Conservation (phyloP, 1,284 basidiomycete species). For the Tausonia pullulans region DNA sequence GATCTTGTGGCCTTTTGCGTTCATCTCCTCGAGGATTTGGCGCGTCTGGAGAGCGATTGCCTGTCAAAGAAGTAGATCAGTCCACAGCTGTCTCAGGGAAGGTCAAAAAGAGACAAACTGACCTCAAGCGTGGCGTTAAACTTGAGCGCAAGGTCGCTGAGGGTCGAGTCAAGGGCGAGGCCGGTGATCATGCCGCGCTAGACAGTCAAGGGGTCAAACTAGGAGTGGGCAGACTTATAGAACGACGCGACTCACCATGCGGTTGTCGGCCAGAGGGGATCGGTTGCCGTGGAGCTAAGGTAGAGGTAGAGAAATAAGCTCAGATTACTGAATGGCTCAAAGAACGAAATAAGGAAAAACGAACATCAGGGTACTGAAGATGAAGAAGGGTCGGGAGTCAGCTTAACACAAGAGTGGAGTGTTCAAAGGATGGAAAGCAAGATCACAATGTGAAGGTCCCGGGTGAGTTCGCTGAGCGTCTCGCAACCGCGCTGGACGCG, state of each 20-base stretch:
- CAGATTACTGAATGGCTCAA: background rate
- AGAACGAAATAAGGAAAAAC: background rate
- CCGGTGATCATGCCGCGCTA: slow-evolving; percentile 81
- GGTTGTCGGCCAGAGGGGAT: slow-evolving; percentile 77
- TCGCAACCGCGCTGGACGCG: slow-evolving; percentile 46
- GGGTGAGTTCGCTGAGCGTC: slow-evolving; percentile 73
- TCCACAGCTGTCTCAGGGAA: background rate
- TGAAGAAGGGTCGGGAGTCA: background rate
- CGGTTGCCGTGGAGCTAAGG: slow-evolving; percentile 57
- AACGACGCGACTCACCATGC: slow-evolving; percentile 3
- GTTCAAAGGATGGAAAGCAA: too few relatives aligned
- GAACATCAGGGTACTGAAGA: slow-evolving; percentile 14
- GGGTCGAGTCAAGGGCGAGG: slow-evolving; percentile 63
- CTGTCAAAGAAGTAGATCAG: slow-evolving; percentile 20
- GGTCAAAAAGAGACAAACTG: slow-evolving; percentile 10
- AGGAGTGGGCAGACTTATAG: too few relatives aligned
- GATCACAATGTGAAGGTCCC: slow-evolving; percentile 63
- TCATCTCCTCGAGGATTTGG: slow-evolving; percentile 90
- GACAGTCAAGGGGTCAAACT: slow-evolving; percentile 30
- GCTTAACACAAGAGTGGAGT: background rate
- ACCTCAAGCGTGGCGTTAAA: slow-evolving; percentile 81
- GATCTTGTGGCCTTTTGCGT: slow-evolving; percentile 71
- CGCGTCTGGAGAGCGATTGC: slow-evolving; percentile 90
- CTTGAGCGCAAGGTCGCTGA: slow-evolving; percentile 74
- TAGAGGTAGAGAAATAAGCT: background rate